Percentiles rank a stretch among this genome's conserved stretches.
Conservation (phyloP, 768 basidiomycete species). For the Agrocybe pediades region DNA sequence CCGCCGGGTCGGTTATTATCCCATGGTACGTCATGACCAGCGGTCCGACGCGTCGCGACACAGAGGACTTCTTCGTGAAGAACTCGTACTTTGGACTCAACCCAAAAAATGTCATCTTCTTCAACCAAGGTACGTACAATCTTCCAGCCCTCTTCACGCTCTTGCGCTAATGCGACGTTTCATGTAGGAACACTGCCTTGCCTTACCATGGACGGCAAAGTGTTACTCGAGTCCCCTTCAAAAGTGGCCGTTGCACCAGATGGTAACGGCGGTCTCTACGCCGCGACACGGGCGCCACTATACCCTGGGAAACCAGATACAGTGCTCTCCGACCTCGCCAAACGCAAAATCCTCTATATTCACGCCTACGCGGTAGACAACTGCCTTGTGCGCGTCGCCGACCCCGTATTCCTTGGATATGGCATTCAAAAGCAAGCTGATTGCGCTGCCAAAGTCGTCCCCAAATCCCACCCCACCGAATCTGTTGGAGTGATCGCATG, state of each 20-base stretch:
- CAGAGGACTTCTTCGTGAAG: constrained; percentile 80
- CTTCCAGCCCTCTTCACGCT: constrained; percentile 1
- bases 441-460: constrained; percentile 96
- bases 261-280: constrained; percentile 97
- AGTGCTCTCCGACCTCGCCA: constrained; percentile 81
- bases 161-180: constrained; percentile 7
- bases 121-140: constrained; percentile 81
- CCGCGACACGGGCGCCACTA: constrained; percentile 83
- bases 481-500: constrained; percentile 93
- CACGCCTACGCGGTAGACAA: constrained; percentile 99
- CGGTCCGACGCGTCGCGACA: constrained; percentile 88
- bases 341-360: constrained; percentile 81
- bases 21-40: constrained; percentile 99
- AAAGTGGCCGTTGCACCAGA: constrained; percentile 94
- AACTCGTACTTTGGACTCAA: constrained; percentile 83
- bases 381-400: constrained; percentile 95
- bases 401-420: constrained; percentile 96
- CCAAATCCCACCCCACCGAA: constrained; percentile 83
- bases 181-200: constrained; percentile 89
- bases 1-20: constrained; percentile 65
- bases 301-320: constrained; percentile 59
- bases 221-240: constrained; percentile 79
- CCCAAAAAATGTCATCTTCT: constrained; percentile 82
- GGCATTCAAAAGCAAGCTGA: constrained; percentile 87
- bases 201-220: constrained; percentile 91